phyloP scores from a whole-genome alignment of 2,329 filamentous ascomycete genomes.

The Calycina marina region DNA sequence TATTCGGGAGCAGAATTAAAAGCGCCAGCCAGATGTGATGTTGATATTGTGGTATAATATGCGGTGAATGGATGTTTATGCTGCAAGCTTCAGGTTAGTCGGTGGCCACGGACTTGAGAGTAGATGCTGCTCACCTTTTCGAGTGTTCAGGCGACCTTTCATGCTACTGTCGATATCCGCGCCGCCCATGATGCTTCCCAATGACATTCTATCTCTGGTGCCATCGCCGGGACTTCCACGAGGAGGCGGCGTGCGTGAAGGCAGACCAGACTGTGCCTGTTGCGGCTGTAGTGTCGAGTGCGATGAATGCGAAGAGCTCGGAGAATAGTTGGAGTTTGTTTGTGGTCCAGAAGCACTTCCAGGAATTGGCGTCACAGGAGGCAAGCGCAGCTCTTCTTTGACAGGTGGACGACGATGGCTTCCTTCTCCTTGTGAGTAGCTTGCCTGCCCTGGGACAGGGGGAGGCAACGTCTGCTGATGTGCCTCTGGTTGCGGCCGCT shows the following conservation, averaged over 20 bases:
- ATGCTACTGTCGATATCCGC: conserved; percentile 21
- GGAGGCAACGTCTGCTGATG: conserved; percentile 24
- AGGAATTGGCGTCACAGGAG: conserved; percentile 22
- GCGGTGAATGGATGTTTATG: not conserved
- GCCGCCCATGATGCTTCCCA: conserved; percentile 22
- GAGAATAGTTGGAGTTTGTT: conserved; percentile 19
- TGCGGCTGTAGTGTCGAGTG: conserved; percentile 18
- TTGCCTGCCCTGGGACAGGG: conserved; percentile 22
- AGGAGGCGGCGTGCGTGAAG: conserved; percentile 18
- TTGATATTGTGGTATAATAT: too few relatives aligned
- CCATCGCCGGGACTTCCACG: conserved; percentile 17
- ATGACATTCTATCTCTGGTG: conserved; percentile 20
- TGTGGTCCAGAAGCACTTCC: conserved; percentile 6
- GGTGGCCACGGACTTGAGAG: too few relatives aligned
- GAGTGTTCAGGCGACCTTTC: conserved; percentile 19
- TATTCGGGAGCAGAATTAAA: too few relatives aligned
- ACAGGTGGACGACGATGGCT: conserved; percentile 15
- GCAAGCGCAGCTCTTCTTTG: conserved; percentile 21
- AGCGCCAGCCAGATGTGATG: too few relatives aligned
- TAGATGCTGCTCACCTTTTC: conserved; percentile 16
- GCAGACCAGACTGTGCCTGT: conserved; percentile 6
- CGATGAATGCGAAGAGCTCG: conserved; percentile 19
- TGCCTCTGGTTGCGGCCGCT: conserved; percentile 21
- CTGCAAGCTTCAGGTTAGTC: conserved; percentile 2
- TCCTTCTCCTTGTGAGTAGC: conserved; percentile 15